These are phyloP conservation scores for Chenopodium album DNA, from an alignment of 148 eudicot species.

Conservation along the genomic window DNA sequence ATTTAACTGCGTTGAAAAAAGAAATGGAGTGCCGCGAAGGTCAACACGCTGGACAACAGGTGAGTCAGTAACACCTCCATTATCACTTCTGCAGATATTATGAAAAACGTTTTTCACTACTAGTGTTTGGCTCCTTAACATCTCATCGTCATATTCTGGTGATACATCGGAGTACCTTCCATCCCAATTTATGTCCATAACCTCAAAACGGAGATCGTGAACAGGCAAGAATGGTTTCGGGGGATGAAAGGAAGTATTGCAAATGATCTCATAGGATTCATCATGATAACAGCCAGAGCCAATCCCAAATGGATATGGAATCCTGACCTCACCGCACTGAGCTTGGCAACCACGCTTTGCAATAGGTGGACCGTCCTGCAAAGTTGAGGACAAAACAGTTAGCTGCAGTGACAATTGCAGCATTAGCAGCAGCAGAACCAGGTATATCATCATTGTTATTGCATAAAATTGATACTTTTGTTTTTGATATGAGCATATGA, in stretches of 20 bases:
- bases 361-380: not conserved
- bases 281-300: not conserved
- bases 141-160: too few species aligned
- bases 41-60: not conserved
- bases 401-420: not conserved
- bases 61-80: not conserved
- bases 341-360: not conserved
- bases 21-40: constrained; percentile 16
- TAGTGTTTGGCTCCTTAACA: too few species aligned
- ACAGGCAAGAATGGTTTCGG: not conserved
- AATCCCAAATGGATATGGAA: not conserved
- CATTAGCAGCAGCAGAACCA: not conserved
- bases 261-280: not conserved
- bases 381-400: not conserved
- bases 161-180: too few species aligned
- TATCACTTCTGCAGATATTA: not conserved
- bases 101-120: not conserved
- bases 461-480: not conserved
- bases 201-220: not conserved
- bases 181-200: not conserved
- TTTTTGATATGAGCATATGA: too few species aligned
- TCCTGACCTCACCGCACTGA: not conserved
- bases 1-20: constrained; percentile 13
- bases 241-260: not conserved
- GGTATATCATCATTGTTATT: not conserved